Percentiles rank a stretch among this genome's conserved stretches.
These are phyloP conservation scores for Xylariales sp. DNA, from an alignment of 2,329 filamentous ascomycete species.

Conservation along the genomic window DNA sequence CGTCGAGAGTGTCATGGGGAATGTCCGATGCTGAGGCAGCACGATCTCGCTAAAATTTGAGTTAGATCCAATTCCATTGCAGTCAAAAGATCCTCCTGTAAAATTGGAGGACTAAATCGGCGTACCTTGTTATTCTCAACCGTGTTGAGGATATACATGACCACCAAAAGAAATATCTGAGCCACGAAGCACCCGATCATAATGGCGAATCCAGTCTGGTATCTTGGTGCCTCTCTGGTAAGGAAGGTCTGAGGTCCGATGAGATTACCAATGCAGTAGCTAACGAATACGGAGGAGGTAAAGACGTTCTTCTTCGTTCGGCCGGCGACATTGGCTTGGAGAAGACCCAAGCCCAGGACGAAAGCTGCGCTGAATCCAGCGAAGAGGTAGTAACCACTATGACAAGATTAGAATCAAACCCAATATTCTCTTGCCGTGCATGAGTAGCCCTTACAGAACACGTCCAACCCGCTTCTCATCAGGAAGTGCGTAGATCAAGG, in stretches of 20 bases:
- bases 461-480: not conserved
- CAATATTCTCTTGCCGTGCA: not conserved
- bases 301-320: constrained; percentile 5
- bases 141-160: not conserved
- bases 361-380: constrained; percentile 2
- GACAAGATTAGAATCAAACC: not conserved
- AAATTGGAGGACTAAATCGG: not conserved
- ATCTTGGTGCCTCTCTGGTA: not conserved
- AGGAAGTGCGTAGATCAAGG: not conserved
- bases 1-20: not conserved
- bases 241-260: constrained; percentile 3
- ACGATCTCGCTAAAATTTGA: not conserved
- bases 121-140: not conserved
- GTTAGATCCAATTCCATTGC: not conserved
- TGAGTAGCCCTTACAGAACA: not conserved
- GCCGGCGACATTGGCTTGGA: constrained; percentile 3
- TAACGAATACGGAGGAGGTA: constrained; percentile 3
- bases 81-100: no score
- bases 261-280: constrained; percentile 2
- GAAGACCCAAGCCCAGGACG: constrained; percentile 1
- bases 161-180: not conserved
- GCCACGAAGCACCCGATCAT: not conserved
- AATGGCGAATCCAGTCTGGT: not conserved
- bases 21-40: not conserved
- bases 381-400: constrained; percentile 1